phyloP scores from a whole-genome alignment of 768 basidiomycete species.

The Amanita exitialis region DNA sequence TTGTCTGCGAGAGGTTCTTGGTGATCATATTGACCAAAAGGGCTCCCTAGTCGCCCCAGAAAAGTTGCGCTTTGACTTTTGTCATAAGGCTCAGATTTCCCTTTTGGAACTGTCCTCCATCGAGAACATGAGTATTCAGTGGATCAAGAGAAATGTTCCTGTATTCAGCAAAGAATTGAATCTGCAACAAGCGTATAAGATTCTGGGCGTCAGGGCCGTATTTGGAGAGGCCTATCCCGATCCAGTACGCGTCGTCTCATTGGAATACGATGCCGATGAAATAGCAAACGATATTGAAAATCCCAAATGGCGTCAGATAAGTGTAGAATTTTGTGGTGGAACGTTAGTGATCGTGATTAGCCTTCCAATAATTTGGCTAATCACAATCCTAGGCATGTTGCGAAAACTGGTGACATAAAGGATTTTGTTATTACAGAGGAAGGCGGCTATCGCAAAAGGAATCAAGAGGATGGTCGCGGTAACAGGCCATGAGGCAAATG shows the following conservation, averaged over 20 bases:
- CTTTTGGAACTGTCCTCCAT: constrained; percentile 71
- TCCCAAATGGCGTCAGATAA: constrained; percentile 84
- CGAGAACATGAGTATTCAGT: constrained; percentile 74
- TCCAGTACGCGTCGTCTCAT: constrained; percentile 89
- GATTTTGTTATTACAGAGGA: constrained; percentile 93
- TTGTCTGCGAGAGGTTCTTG: constrained; percentile 83
- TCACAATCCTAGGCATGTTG: constrained; percentile 59
- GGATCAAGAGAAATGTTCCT: constrained; percentile 83
- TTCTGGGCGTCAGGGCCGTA: constrained; percentile 91
- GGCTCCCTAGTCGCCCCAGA: constrained; percentile 94
- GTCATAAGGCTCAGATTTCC: constrained; percentile 85
- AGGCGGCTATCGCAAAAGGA: constrained; percentile 95
- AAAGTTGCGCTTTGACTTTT: constrained; percentile 97
- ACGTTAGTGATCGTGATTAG: constrained; percentile 37
- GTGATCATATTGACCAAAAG: constrained; percentile 97
- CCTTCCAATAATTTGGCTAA: constrained; percentile 1
- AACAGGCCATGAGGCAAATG: constrained; percentile 88
- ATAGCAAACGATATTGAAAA: constrained; percentile 80
- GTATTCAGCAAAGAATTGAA: constrained; percentile 85
- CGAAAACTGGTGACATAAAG: constrained; percentile 96
- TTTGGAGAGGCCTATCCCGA: constrained; percentile 98
- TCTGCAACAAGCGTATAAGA: constrained; percentile 68
- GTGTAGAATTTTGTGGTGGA: constrained; percentile 97
- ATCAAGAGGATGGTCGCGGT: constrained; percentile 92
- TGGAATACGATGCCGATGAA: constrained; percentile 83